A percentile compares a stretch with the other conserved stretches of the same genome.
These are phyloP conservation scores for Acanthamoeba castellanii DNA, from an alignment of 208 protist species.

Conservation along the genomic window DNA sequence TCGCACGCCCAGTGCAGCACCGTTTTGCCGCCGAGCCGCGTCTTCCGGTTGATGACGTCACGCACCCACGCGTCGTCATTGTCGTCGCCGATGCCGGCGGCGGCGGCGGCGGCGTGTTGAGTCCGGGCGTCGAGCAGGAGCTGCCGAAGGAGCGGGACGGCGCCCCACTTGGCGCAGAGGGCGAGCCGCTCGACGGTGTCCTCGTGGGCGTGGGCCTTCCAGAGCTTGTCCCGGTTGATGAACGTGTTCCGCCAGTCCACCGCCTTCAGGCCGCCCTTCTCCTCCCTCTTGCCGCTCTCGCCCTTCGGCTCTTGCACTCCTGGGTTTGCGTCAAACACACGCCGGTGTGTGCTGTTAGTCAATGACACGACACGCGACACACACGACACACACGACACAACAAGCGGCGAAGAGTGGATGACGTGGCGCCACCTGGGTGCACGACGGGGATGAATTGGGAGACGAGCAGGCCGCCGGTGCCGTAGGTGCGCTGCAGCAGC, in stretches of 20 bases:
- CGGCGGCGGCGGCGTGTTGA: not conserved
- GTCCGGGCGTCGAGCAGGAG: not conserved
- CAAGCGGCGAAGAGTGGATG: not conserved
- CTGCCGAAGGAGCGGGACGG: not conserved
- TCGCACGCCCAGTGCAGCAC: constrained; percentile 33
- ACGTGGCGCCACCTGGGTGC: not conserved
- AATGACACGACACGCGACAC: not conserved
- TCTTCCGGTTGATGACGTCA: constrained; percentile 1
- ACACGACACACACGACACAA: not conserved
- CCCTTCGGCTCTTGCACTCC: not conserved
- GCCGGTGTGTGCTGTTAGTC: too few species aligned
- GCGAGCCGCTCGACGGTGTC: constrained; percentile 15
- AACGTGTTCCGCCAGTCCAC: constrained; percentile 27
- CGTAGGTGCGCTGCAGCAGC: constrained; percentile 37
- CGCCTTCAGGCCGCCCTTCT: not conserved
- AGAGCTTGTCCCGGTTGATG: constrained; percentile 5
- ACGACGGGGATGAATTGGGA: not conserved
- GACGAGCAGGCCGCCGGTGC: not conserved
- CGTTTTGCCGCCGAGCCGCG: constrained; percentile 10
- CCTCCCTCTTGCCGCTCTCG: not conserved
- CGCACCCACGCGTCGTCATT: not conserved
- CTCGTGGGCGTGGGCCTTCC: constrained; percentile 3
- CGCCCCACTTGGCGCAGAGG: constrained; percentile 41
- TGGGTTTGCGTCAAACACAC: not conserved
- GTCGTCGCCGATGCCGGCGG: too few species aligned